Base-by-base conservation (phyloP, 495 filamentous ascomycete genomes). In the Evernia prunastri region DNA sequence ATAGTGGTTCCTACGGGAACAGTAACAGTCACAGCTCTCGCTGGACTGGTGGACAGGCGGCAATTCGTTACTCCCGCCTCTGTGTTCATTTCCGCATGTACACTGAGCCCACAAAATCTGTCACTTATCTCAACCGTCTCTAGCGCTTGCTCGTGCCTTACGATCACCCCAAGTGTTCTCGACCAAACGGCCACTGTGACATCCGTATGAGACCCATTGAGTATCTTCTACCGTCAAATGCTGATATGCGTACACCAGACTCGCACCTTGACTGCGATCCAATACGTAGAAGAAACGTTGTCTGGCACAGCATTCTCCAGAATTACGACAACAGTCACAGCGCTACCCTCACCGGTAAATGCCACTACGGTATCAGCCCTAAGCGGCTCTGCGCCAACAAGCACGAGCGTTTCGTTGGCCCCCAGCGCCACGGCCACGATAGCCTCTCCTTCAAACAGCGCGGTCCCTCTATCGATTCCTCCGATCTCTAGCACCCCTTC, bases 131-230 rank as follows among this genome's bases (percentile, higher is more conserved):
- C 27, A 27, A 36, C 5, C 11, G 60, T 58, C 37, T 60, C 36
- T 23, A 69, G 67, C 63, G 72, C 67, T 59, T 75, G 73, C 58
- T 72, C 71, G 15, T 75, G 73, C 66, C 36, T 70, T 12, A 58
- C 56, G 35, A 56, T 74, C n/a, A 58, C 56, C 0, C 20, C 59
- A 17, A 40, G 39, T 20, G 68, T 65, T 13, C 51, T 65, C 15
- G 65, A 64, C 17, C 37, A 58, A 61, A 9, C 58, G 20, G 47
- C 65, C 15, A 68, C 59, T 23, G 17, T 66, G 23, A 67, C 61
- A 33, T 49, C 60, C 36, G 61, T 64, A 58, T 27, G 60, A 39
- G 10, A 31, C 25, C 43, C 23, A 15, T n/a, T 20, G 23, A 47
- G 33, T 39, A 23, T 15, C 12, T 49, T 20, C 27, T 31, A 35